These are phyloP conservation scores for Talaromyces islandicus DNA, from an alignment of 2,329 filamentous ascomycete genomes.

Conservation along the genomic window DNA sequence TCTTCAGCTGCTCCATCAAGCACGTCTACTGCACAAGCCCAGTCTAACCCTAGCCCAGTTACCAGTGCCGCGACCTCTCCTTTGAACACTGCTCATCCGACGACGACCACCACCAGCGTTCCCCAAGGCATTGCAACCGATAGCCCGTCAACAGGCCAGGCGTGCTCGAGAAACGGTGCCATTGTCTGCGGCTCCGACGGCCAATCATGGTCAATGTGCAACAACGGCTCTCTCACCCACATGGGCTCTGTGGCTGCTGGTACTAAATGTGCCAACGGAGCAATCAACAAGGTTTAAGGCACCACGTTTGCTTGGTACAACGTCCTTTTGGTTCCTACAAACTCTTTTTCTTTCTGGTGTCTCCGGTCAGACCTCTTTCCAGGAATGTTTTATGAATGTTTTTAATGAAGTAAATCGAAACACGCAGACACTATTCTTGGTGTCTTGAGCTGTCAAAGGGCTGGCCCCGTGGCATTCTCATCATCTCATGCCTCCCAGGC, in stretches of 20 bases:
- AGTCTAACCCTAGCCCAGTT: neutral
- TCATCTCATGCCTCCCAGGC: neutral
- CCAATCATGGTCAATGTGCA: constrained; percentile 29
- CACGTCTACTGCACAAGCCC: constrained; percentile 10
- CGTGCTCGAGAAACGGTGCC: constrained; percentile 21
- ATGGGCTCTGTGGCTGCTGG: constrained; percentile 36
- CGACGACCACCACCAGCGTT: constrained; percentile 5
- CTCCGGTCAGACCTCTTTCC: neutral
- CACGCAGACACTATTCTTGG: neutral
- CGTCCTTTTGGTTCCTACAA: neutral
- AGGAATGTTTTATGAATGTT: neutral
- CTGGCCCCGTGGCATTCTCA: neutral
- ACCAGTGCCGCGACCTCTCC: constrained; percentile 10
- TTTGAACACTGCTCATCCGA: constrained; percentile 8
- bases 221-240: constrained; percentile 20
- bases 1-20: neutral
- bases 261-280: constrained; percentile 25
- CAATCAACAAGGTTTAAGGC: constrained; percentile 6
- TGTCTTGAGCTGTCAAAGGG: neutral
- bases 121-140: neutral
- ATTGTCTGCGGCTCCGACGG: constrained; percentile 29
- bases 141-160: neutral
- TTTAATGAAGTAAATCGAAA: neutral
- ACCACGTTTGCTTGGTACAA: neutral
- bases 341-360: neutral